These are phyloP conservation scores for Skeletonema marinoi DNA, from an alignment of 108 stramenopile species.

Conservation along the genomic window DNA sequence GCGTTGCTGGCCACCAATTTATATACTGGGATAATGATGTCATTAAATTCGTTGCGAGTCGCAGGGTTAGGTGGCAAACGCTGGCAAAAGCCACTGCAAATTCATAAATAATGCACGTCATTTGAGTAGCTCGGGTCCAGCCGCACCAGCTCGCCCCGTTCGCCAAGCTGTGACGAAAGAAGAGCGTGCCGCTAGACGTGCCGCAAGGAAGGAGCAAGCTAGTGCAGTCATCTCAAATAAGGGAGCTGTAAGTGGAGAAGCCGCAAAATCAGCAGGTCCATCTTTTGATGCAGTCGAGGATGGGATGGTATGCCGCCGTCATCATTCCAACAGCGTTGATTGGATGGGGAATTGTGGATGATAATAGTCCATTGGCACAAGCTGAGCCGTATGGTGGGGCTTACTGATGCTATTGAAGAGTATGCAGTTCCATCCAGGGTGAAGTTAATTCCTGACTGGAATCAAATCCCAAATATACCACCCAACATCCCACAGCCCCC, in stretches of 20 bases:
- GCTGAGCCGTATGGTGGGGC: slow-evolving; percentile 66
- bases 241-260: slow-evolving; percentile 34
- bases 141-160: slow-evolving; percentile 7
- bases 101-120: slow-evolving; percentile 9
- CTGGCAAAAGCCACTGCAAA: neutral
- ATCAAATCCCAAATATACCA: slow-evolving; percentile 88
- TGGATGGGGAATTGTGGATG: slow-evolving; percentile 77
- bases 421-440: slow-evolving; percentile 87
- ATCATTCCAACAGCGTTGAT: slow-evolving; percentile 68
- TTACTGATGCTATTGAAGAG: slow-evolving; percentile 60
- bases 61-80: slow-evolving; percentile 7
- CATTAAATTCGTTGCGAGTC: slow-evolving; percentile 11
- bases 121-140: neutral
- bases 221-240: slow-evolving; percentile 42
- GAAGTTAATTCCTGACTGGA: slow-evolving; percentile 94
- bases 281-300: slow-evolving; percentile 39
- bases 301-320: slow-evolving; percentile 74
- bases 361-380: slow-evolving; percentile 78
- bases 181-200: slow-evolving; percentile 68
- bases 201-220: slow-evolving; percentile 74
- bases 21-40: neutral
- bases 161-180: slow-evolving; percentile 54
- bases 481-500: slow-evolving; percentile 91
- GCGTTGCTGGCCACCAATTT: neutral
- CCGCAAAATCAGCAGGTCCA: slow-evolving; percentile 23